phyloP scores from a whole-genome alignment of 371 early-diverging fungal genomes.

The Apophysomyces trapeziformis region DNA sequence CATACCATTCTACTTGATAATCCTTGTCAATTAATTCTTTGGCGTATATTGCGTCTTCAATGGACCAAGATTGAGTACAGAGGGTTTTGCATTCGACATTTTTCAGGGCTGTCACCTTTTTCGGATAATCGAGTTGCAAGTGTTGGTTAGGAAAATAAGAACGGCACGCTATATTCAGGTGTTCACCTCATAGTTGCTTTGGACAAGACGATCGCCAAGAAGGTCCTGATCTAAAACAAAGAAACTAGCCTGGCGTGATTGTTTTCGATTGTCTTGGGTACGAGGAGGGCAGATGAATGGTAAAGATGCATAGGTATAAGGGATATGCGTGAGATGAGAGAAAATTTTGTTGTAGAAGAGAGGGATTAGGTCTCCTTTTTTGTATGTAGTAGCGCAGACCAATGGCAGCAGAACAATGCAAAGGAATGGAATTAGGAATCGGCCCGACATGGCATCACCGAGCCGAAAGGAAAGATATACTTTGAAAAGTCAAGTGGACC shows the following conservation, averaged over 20 bases:
- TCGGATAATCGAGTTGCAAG: neutral
- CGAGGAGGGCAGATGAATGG: slow-evolving; percentile 43
- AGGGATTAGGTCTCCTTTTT: slow-evolving; percentile 39
- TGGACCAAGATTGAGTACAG: slow-evolving; percentile 37
- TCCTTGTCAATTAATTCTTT: slow-evolving; percentile 41
- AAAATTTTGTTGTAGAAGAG: slow-evolving; percentile 49
- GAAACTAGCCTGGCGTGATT: slow-evolving; percentile 20
- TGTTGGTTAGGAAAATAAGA: neutral
- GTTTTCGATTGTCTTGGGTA: slow-evolving; percentile 21
- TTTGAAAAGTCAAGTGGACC: neutral
- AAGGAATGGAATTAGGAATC: slow-evolving; percentile 9
- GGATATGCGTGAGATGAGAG: slow-evolving; percentile 41
- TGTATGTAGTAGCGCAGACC: slow-evolving; percentile 19
- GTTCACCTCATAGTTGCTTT: slow-evolving; percentile 46
- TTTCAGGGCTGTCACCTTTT: slow-evolving; percentile 37
- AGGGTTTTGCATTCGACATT: slow-evolving; percentile 43
- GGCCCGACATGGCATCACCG: slow-evolving; percentile 10
- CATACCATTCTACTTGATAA: slow-evolving; percentile 54
- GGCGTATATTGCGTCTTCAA: slow-evolving; percentile 40
- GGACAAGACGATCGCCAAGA: slow-evolving; percentile 41
- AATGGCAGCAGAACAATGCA: neutral
- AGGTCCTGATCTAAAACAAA: slow-evolving; percentile 44
- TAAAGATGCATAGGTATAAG: slow-evolving; percentile 35
- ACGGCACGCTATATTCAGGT: neutral
- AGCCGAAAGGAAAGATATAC: slow-evolving; percentile 5